Base-by-base conservation (phyloP, 1,284 basidiomycete genomes). In the Lentinula novae-zelandiae region DNA sequence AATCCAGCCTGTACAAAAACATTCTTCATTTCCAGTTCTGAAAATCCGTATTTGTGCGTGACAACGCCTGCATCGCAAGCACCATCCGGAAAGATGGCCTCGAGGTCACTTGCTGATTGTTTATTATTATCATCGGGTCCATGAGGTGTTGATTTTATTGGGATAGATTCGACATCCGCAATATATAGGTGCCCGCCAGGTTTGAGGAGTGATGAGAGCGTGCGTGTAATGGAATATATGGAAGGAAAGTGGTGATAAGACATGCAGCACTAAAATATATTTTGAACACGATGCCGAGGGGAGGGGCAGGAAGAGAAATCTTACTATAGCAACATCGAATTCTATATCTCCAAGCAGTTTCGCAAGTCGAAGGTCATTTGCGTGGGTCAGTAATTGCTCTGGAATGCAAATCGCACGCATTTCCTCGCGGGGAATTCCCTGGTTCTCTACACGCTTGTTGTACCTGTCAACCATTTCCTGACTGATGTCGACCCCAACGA, bases 401-500 rank as follows among this genome's bases (percentile, higher is more conserved):
- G 53, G 71, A 79, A 65, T 63, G 33, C 55, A 57, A 27, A 50
- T n/a, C 40, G 57, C 46, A 3, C 73, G 73, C 84, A 88, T 87
- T 63, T 86, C 82, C 48, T 85, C 81, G 0, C 75, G 72, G 0
- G 75, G 63, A 33, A 89, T 80, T 0, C 85, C 87, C 56, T 88
- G 84, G 62, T 85, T 80, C 33, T 66, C 64, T 1, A 82, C 82
- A 17, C 77, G 75, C 40, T 72, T 68, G 69, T 90, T 89, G 73
- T 83, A 91, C 22, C 74, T 72, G 58, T 88, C 82, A n/a, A 91
- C 82, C 74, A 85, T 82, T 3, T 69, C 78, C 63, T 83, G 80
- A 69, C 84, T 87, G 69, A 90, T 87, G 67, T 92, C 89, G 36
- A 87, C 82, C 3, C 89, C 90, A 31, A 89, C 71, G 64, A 92